Conservation (phyloP, 179 eudicot genomes). For the Dionaea muscipula region DNA sequence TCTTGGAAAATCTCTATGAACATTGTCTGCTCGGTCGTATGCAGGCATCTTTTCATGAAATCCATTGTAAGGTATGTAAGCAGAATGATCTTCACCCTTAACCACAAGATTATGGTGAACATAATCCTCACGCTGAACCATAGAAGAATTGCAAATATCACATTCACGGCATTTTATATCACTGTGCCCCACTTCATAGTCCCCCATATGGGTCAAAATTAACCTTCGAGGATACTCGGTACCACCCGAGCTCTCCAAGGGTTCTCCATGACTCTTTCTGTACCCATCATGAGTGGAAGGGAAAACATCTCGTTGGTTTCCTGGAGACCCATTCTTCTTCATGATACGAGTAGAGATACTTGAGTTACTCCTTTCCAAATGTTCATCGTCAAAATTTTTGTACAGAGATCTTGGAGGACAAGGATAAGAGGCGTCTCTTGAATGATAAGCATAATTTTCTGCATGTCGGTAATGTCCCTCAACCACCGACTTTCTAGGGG, state of each 20-base stretch:
- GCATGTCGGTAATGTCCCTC: constrained; percentile 17
- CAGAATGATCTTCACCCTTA: constrained; percentile 16
- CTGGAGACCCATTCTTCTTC: constrained; percentile 13
- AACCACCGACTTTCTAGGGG: constrained; percentile 13
- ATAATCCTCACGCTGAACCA: constrained; percentile 20
- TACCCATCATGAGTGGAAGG: constrained; percentile 16
- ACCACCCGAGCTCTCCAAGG: constrained; percentile 13
- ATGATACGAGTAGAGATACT: constrained; percentile 21
- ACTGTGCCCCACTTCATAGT: constrained; percentile 13
- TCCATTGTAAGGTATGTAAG: constrained; percentile 14
- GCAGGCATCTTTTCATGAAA: constrained; percentile 13
- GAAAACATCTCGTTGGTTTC: constrained; percentile 12
- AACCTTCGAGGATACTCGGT: constrained; percentile 18
- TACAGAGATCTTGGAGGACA: constrained; percentile 12
- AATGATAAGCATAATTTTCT: constrained; percentile 15
- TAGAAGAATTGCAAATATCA: constrained; percentile 17
- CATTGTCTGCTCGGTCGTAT: constrained; percentile 16
- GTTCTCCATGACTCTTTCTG: constrained; percentile 15
- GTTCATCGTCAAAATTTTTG: constrained; percentile 18
- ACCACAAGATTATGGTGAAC: constrained; percentile 12
- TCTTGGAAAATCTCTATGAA: constrained; percentile 17
- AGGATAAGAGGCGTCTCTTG: constrained; percentile 18
- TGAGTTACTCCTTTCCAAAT: constrained; percentile 12
- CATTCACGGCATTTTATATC: constrained; percentile 13
- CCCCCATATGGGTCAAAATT: constrained; percentile 15